A percentile compares a stretch with the other conserved stretches of the same genome.
phyloP scores from a whole-genome alignment of 2,329 filamentous ascomycete species.

The Aspergillus hiratsukae region DNA sequence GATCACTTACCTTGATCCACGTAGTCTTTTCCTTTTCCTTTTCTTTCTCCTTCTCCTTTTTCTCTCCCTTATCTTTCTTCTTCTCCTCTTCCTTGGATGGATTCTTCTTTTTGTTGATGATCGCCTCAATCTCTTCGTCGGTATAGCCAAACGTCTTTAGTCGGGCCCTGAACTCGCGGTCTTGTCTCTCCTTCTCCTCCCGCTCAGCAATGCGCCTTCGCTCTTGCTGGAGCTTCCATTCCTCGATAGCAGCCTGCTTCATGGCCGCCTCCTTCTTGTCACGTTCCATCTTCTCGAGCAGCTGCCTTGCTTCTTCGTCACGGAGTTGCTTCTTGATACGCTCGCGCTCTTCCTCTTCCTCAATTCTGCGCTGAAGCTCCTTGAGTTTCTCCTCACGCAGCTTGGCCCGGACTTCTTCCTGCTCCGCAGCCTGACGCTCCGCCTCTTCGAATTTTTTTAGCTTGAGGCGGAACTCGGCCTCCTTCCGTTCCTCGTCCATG shows the following conservation, averaged over 20 bases:
- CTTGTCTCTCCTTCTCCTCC: constrained; percentile 27
- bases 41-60: constrained; percentile 33
- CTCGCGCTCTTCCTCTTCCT: constrained; percentile 46
- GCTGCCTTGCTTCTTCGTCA: constrained; percentile 44
- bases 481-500: constrained; percentile 23
- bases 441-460: constrained; percentile 23
- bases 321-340: constrained; percentile 30
- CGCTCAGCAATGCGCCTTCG: constrained; percentile 26
- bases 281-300: constrained; percentile 30
- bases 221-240: constrained; percentile 33
- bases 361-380: constrained; percentile 30
- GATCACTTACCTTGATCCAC: constrained; percentile 40
- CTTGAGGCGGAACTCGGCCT: constrained; percentile 14
- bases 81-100: constrained; percentile 28
- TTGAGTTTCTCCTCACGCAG: constrained; percentile 27
- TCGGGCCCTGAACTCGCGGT: constrained; percentile 33
- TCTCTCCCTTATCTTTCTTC: constrained; percentile 16
- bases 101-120: constrained; percentile 38
- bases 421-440: constrained; percentile 29
- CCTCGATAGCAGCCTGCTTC: constrained; percentile 40
- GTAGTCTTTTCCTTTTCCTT: constrained; percentile 28
- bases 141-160: constrained; percentile 37
- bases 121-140: constrained; percentile 40
- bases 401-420: constrained; percentile 29
- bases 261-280: constrained; percentile 27